These are phyloP conservation scores for Neonectria faginata DNA, from an alignment of 2,329 filamentous ascomycete species.

Conservation along the genomic window DNA sequence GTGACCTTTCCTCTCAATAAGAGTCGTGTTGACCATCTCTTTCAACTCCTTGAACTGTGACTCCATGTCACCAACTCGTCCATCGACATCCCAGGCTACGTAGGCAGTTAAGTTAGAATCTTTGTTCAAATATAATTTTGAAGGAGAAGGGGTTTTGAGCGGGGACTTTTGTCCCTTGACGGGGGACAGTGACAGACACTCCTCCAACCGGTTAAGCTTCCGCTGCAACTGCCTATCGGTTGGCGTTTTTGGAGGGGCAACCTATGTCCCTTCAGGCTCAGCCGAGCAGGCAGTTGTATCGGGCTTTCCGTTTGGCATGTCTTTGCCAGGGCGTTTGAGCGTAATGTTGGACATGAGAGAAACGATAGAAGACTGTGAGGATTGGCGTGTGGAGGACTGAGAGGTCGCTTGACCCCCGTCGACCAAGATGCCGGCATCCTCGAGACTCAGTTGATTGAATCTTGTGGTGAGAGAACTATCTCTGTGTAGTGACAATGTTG, in stretches of 20 bases:
- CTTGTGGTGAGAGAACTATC: conserved; percentile 58
- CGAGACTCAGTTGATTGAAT: conserved; percentile 56
- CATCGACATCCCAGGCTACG: conserved; percentile 83
- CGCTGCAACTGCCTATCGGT: conserved; percentile 46
- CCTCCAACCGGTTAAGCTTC: conserved; percentile 50
- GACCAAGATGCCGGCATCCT: conserved; percentile 45
- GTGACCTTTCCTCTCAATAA: conserved; percentile 74
- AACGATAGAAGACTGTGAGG: conserved; percentile 40
- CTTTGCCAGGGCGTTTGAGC: conserved; percentile 44
- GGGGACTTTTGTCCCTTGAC: conserved; percentile 53
- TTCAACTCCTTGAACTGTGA: conserved; percentile 77
- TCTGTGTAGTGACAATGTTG: conserved; percentile 50
- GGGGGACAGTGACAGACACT: conserved; percentile 46
- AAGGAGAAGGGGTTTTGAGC: conserved; percentile 57
- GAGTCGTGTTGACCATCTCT: conserved; percentile 76
- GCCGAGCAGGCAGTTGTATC: conserved; percentile 26
- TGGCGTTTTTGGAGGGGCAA: conserved; percentile 51
- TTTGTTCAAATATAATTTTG: conserved; percentile 73
- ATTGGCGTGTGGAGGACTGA: conserved; percentile 39
- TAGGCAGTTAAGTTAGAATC: conserved; percentile 75
- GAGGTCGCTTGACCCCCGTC: conserved; percentile 62
- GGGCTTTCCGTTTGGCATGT: conserved; percentile 34
- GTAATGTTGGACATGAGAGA: conserved; percentile 45
- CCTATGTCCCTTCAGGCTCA: conserved; percentile 47
- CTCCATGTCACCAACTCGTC: conserved; percentile 81